Evolutionary conservation across 495 filamentous ascomycete genomes (phyloP).

Genomic region (Saxophila tyrrhenica): DNA sequence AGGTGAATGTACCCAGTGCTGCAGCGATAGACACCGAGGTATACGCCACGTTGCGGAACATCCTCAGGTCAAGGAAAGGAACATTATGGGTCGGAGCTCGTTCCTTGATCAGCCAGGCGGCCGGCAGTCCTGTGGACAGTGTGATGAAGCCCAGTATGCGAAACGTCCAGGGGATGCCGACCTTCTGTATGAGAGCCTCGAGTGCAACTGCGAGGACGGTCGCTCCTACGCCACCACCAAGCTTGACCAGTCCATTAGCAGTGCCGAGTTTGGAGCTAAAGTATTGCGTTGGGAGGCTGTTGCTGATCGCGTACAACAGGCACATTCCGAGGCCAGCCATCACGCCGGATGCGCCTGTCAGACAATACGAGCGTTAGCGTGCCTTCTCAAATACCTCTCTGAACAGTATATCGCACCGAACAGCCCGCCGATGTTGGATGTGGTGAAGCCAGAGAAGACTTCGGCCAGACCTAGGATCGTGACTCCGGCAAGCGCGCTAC

Average conservation of each 20-base stretch:
- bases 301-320: no score
- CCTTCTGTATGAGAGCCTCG: neutral
- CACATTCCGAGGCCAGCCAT: conserved; percentile 37
- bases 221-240: conserved; percentile 27
- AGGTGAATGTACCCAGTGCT: neutral
- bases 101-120: conserved; percentile 47
- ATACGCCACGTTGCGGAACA: neutral
- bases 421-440: conserved; percentile 38
- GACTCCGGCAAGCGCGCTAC: conserved; percentile 27
- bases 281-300: conserved; percentile 44
- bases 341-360: no score
- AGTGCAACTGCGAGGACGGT: neutral
- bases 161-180: conserved; percentile 33
- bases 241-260: conserved; percentile 46
- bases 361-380: no score
- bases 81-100: conserved; percentile 21
- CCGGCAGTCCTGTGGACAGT: conserved; percentile 41
- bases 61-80: neutral
- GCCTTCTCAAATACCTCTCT: no score
- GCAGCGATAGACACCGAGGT: conserved; percentile 23
- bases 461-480: conserved; percentile 37
- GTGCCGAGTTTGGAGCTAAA: conserved; percentile 44
- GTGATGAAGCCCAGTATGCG: conserved; percentile 40
- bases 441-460: conserved; percentile 40
- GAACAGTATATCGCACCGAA: conserved; percentile 48